Evolutionary conservation across 345 rosid genomes (phyloP).

Genomic region (Ceriops decandra): DNA sequence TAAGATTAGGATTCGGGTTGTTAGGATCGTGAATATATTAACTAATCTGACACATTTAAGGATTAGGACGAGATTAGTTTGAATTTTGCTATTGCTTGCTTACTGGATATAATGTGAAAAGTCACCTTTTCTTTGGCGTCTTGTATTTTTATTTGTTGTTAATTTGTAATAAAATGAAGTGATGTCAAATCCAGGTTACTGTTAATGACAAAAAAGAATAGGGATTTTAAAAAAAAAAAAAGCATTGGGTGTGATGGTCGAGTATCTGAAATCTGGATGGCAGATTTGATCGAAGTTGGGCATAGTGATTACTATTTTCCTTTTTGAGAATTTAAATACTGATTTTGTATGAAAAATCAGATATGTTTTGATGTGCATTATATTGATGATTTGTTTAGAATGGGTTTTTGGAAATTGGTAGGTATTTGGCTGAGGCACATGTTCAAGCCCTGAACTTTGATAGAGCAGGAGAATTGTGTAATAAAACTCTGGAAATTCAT

Average conservation of each 20-base stretch:
- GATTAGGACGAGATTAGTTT: slow-evolving; percentile 1
- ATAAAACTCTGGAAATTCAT: slow-evolving; percentile 91
- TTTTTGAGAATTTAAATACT: too few species aligned
- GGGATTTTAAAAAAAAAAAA: too few species aligned
- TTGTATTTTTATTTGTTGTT: not conserved
- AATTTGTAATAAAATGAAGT: not conserved
- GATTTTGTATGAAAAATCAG: too few species aligned
- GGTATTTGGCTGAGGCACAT: slow-evolving; percentile 96
- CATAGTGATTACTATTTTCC: too few species aligned
- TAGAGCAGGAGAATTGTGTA: slow-evolving; percentile 90
- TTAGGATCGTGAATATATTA: not conserved
- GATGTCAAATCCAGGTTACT: not conserved
- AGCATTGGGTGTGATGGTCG: too few species aligned
- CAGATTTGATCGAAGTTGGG: too few species aligned
- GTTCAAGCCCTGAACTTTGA: slow-evolving; percentile 99
- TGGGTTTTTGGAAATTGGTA: slow-evolving; percentile 24
- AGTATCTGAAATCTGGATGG: too few species aligned
- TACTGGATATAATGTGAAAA: too few species aligned
- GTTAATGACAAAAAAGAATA: not conserved
- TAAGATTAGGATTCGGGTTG: not conserved
- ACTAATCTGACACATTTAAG: not conserved
- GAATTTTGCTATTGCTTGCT: not conserved
- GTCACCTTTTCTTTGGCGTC: not conserved
- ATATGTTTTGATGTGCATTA: too few species aligned
- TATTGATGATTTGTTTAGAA: not conserved